Evolutionary conservation across 345 rosid genomes (phyloP), one percentile per base, ranked within the genome.

Genomic region (Linum tenue): DNA sequence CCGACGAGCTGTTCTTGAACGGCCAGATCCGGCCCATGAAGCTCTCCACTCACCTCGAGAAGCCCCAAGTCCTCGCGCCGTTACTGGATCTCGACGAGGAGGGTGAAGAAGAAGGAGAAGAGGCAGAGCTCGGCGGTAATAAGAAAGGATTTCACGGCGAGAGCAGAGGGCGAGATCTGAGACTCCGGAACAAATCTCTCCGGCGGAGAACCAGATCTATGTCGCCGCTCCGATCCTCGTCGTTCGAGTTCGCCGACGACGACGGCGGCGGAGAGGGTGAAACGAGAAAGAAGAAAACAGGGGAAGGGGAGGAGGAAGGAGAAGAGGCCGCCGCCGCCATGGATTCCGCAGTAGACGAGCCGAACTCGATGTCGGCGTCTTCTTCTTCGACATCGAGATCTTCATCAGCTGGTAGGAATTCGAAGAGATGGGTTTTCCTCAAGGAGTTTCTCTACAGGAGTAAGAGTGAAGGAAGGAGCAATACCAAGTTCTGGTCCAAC

Each of bases 1-100:
- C 99, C 1, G 99, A 94, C 65, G 99, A 90, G 79, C 75, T 90
- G 37, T 90, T 90, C 84, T 74, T 85, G 8, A 84, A 94, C 70
- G 99, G 99, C 9, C 81, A 85, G 85, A 94, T 94, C 86, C 83
- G 89, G 41, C 97, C 99, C 60, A 84, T 88, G 96, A 90, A 88
- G 86, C 90, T 94, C 0, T 88, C 92, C 1, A 73, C 89, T 3
- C 99, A 90, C 73, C 76, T 94, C 79, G 89, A 88, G 76, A 79
- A 74, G 60, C 95, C 95, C 12, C 97, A 94, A 76, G 75, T 82
- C 55, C 73, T 90, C 51, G 69, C 86, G 51, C 97, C 97, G 0
- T 66, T 88, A 71, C 37, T 79, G 74, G 97, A 90, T 88, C 85
- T 86, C 31, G 95, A 84, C 2, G 60, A 72, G 2, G 95, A 90